Conservation (phyloP, 2,329 filamentous ascomycete species). For the Aspergillus ochraceus region DNA sequence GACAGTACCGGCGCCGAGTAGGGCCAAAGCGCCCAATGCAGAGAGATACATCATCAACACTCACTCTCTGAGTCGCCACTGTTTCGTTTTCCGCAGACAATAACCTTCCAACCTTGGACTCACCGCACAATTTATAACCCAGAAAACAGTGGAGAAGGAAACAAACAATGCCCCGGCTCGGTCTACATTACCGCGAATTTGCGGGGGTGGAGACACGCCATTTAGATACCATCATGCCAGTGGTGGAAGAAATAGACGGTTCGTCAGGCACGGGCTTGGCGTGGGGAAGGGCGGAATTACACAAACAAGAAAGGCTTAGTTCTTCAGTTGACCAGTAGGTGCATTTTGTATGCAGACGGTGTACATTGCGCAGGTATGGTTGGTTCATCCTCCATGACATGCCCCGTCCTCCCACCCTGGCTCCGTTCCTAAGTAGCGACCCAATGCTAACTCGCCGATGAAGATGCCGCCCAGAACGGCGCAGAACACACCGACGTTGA, state of each 20-base stretch:
- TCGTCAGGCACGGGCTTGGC: background rate
- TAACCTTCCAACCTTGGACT: background rate
- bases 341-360: too few relatives aligned
- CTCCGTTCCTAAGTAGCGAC: slow-evolving; percentile 5
- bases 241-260: slow-evolving; percentile 2
- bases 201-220: background rate
- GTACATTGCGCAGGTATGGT: background rate
- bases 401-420: slow-evolving; percentile 12
- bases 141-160: background rate
- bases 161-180: background rate
- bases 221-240: background rate
- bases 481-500: slow-evolving; percentile 13
- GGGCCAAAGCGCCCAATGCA: background rate
- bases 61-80: background rate
- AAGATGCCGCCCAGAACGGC: slow-evolving; percentile 12
- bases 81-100: background rate
- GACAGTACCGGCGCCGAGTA: background rate
- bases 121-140: background rate
- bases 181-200: background rate
- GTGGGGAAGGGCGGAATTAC: background rate
- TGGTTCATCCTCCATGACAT: slow-evolving; percentile 6
- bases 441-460: slow-evolving; percentile 10
- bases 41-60: slow-evolving; percentile 1
- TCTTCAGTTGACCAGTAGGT: background rate
- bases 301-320: background rate